A percentile compares a stretch with the other conserved stretches of the same genome.
Conservation (phyloP, 805 yeast species). For the Sugiyamaella mastotermitis region DNA sequence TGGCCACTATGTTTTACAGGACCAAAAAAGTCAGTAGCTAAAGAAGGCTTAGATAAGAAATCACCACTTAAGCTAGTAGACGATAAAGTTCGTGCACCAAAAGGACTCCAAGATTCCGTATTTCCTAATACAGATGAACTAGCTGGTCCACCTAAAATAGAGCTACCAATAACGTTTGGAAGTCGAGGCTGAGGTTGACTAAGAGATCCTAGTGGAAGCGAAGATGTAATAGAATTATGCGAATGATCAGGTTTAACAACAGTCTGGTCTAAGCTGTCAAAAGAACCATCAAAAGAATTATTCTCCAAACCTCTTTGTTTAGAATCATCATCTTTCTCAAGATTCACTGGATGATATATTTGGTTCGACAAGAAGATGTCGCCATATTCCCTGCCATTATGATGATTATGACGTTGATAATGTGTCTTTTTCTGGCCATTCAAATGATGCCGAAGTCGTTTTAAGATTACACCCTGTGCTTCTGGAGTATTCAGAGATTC, state of each 20-base stretch:
- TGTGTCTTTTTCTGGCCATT: too few relatives aligned
- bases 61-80: too few relatives aligned
- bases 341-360: not conserved
- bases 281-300: not conserved
- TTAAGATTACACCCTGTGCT: too few relatives aligned
- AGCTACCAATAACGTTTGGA: too few relatives aligned
- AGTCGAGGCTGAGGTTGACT: not conserved
- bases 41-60: not conserved
- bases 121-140: too few relatives aligned
- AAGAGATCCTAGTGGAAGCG: not conserved
- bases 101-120: constrained; percentile 5
- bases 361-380: not conserved
- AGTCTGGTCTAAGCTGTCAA: not conserved
- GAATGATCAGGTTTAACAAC: not conserved
- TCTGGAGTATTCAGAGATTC: not conserved
- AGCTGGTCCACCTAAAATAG: too few relatives aligned
- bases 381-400: not conserved
- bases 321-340: not conserved
- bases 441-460: too few relatives aligned
- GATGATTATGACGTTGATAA: not conserved
- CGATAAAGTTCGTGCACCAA: too few relatives aligned
- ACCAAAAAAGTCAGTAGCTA: constrained; percentile 6
- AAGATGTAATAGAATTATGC: not conserved
- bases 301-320: not conserved
- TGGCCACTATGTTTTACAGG: constrained; percentile 5